Conservation (phyloP, 2,329 filamentous ascomycete genomes). For the Colletotrichum musicola region DNA sequence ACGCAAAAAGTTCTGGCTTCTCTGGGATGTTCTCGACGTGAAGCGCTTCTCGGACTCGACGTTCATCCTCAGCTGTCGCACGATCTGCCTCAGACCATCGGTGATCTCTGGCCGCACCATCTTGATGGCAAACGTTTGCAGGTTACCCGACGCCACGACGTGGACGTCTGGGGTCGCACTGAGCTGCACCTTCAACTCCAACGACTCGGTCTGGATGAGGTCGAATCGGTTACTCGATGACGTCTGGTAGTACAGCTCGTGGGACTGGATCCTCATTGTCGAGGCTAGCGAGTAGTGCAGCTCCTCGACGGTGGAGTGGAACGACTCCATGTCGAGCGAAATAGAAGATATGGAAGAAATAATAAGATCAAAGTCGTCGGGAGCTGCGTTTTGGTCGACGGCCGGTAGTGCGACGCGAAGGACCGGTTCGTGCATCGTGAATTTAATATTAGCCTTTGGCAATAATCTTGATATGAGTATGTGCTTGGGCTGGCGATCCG, state of each 20-base stretch:
- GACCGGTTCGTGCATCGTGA: constrained; percentile 97
- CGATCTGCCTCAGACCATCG: constrained; percentile 90
- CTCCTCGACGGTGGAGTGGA: constrained; percentile 87
- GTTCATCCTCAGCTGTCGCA: constrained; percentile 82
- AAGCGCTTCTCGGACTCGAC: constrained; percentile 73
- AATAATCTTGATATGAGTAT: constrained; percentile 88
- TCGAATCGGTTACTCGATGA: constrained; percentile 86
- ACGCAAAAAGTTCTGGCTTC: constrained; percentile 78
- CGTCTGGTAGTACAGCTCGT: constrained; percentile 95
- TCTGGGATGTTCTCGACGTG: constrained; percentile 56
- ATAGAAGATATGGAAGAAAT: constrained; percentile 96
- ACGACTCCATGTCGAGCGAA: constrained; percentile 93
- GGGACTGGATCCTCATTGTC: constrained; percentile 84
- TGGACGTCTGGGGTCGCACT: constrained; percentile 88
- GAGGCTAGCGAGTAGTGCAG: constrained; percentile 89
- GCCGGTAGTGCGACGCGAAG: constrained; percentile 89
- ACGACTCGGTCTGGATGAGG: constrained; percentile 85
- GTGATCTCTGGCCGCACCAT: constrained; percentile 94
- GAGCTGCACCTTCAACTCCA: constrained; percentile 88
- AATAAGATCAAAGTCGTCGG: constrained; percentile 92
- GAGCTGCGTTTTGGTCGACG: constrained; percentile 71
- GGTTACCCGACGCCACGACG: constrained; percentile 81
- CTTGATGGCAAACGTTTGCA: constrained; percentile 90
- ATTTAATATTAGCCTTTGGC: constrained; percentile 93
- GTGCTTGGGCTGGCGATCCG: constrained; percentile 57